These are phyloP conservation scores for Lachancea meyersii DNA, from an alignment of 805 yeast species.

Conservation along the genomic window DNA sequence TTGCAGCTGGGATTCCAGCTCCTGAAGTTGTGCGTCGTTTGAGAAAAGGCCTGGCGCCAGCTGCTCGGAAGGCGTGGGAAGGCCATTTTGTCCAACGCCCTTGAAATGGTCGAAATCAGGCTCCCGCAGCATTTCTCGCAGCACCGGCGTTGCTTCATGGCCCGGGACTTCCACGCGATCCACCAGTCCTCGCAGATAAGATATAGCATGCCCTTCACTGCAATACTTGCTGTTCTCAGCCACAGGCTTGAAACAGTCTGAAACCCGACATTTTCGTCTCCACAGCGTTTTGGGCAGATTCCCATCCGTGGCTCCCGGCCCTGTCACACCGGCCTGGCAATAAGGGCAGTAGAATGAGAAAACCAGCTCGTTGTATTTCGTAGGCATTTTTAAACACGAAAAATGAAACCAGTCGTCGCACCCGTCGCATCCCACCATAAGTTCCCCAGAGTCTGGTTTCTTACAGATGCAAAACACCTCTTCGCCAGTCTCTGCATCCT, in stretches of 20 bases:
- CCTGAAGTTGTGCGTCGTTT: slow-evolving; percentile 1
- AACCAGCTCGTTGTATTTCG: slow-evolving; percentile 48
- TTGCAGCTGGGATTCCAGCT: slow-evolving; percentile 15
- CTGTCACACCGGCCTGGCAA: slow-evolving; percentile 46
- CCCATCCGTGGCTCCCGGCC: slow-evolving; percentile 23
- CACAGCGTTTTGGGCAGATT: slow-evolving; percentile 49
- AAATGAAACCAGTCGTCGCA: slow-evolving; percentile 96
- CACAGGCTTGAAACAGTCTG: slow-evolving; percentile 40
- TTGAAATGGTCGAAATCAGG: slow-evolving; percentile 14
- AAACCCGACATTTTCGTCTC: slow-evolving; percentile 70
- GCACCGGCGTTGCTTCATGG: slow-evolving; percentile 7
- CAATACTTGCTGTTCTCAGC: slow-evolving; percentile 60
- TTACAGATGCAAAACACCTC: slow-evolving; percentile 75
- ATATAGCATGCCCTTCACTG: slow-evolving; percentile 58
- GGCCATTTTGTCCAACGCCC: slow-evolving; percentile 17
- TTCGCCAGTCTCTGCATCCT: slow-evolving; percentile 36
- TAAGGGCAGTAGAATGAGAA: slow-evolving; percentile 65
- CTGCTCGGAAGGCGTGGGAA: slow-evolving; percentile 14
- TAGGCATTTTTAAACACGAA: slow-evolving; percentile 58
- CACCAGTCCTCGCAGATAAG: slow-evolving; percentile 16
- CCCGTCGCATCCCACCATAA: slow-evolving; percentile 93
- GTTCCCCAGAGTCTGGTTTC: slow-evolving; percentile 65
- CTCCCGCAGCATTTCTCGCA: slow-evolving; percentile 14
- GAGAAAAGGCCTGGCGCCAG: slow-evolving; percentile 9
- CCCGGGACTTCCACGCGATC: slow-evolving; percentile 6